Evolutionary conservation across 2,329 filamentous ascomycete species (phyloP), one percentile per base, ranked within the genome.

Genomic region (Huntiella moniliformis): DNA sequence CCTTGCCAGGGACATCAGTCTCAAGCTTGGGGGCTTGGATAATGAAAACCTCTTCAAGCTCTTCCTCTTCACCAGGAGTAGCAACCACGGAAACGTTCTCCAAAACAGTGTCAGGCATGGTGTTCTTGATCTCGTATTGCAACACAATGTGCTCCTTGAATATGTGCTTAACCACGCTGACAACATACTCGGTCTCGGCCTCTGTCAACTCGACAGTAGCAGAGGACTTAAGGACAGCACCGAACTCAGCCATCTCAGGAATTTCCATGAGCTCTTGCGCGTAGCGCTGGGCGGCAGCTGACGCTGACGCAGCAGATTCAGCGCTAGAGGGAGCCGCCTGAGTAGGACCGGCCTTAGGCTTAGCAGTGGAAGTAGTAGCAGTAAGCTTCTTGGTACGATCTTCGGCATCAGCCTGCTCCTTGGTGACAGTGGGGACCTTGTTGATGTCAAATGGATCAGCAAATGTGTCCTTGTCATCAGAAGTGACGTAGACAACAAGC

Each of bases 101-200:
- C 32, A 96, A 70, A 22, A 98, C 75, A 12, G 86, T 93, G 51
- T 87, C 84, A 10, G 84, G 80, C 8, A 98, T 71, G 2, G 91
- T 98, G 67, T 98, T 98, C 71, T 93, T 96, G 61, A 98, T 78
- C 59, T 96, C 84, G 62, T 91, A 98, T 59, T 98, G 91, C 46
- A 98, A 67, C 32, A 98, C 88, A 57, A 98, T 70, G 58, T 96
- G 84, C 60, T 94, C 84, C 66, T 93, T 93, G 77, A 95, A 98
- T 56, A 98, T 77, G 60, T 98, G 91, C 69, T 98, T 98, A 63
- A 95, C 74, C 16, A 91, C 79, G 33, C 74, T 78, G 50, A 98
- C 91, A 43, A 95, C 86, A 56, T 98, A 98, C 63, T 98, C 91
- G 15, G 88, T 96, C 64, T 96, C 91, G 45, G 85, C 84, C 62